These are phyloP conservation scores for Hemerocallis citrina DNA, from an alignment of 106 monocot species.

Conservation along the genomic window DNA sequence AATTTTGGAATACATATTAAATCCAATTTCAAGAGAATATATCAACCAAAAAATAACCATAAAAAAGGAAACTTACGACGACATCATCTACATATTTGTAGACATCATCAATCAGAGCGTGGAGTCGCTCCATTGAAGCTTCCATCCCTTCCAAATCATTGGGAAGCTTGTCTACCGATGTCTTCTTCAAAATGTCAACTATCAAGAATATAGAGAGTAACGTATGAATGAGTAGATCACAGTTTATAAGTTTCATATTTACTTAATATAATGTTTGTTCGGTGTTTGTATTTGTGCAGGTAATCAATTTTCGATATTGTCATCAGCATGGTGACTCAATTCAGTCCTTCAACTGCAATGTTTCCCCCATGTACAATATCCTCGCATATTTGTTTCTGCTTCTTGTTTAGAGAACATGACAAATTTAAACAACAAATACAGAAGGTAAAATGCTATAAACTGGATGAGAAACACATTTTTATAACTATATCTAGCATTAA, in stretches of 20 bases:
- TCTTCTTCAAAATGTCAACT: constrained; percentile 82
- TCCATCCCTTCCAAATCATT: constrained; percentile 94
- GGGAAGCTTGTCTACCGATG: constrained; percentile 67
- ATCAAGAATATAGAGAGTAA: not conserved
- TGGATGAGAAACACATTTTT: not conserved
- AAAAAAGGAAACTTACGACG: constrained; percentile 38
- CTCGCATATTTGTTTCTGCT: not conserved
- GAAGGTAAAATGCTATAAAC: not conserved
- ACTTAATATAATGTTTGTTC: too few relatives aligned
- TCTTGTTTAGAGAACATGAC: not conserved
- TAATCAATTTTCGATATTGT: not conserved
- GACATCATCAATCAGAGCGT: constrained; percentile 63
- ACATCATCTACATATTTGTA: constrained; percentile 91
- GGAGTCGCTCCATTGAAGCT: constrained; percentile 57
- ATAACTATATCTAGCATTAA: not conserved
- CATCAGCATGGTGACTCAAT: not conserved
- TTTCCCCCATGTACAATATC: not conserved
- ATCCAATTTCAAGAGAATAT: not conserved
- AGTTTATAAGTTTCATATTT: not conserved
- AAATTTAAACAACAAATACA: too few relatives aligned
- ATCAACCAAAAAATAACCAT: not conserved
- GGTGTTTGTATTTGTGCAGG: too few relatives aligned
- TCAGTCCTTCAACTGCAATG: too few relatives aligned
- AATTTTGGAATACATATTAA: not conserved
- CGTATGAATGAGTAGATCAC: not conserved